Evolutionary conservation across 768 basidiomycete species (phyloP), one percentile per base, ranked within the genome.

Genomic region (Terana coerulea): DNA sequence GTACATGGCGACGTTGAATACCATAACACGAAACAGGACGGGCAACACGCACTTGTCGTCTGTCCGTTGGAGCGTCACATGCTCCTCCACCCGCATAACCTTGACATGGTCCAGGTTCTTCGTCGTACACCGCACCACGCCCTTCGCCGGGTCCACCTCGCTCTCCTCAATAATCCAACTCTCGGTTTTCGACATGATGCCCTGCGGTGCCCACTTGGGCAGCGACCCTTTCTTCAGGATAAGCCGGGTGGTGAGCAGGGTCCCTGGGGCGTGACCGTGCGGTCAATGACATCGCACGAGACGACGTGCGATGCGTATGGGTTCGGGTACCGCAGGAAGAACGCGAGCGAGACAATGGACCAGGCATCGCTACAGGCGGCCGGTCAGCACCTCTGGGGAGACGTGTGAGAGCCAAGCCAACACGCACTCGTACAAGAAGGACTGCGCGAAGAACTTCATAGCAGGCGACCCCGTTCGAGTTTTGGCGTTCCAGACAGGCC

Each of bases 131-230:
- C 77, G 75, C 60, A 97, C 80, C 17, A 81, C 77, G 69, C 84
- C 83, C 28, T 85, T 88, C 49, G 83, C 73, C 3, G 90, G 86
- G 69, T 97, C 91, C 6, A 98, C 91, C 63, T 95, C 90, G 59
- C 88, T 95, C 74, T 95, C 89, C 68, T 98, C 95, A 53, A 98
- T 70, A 41, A 97, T 84, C 95, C 93, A 98, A 2, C 88, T 87
- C 68, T 97, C 95, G 29, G 91, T 84, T 59, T 91, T 80, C 1
- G 82, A 80, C 28, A 93, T 72, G 54, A 98, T 85, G 51, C 88
- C 87, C 64, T 81, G 76, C 2, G 88, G 90, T 7, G 90, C 90
- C 95, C 95, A 98, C 60, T 86, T 77, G 0, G 95, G 95, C 52
- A 97, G 74, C n/a, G 88, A 80, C 5, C 93, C 95, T 22, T 84